These are phyloP conservation scores for Amanita pseudoporphyria DNA, from an alignment of 768 basidiomycete species.

Conservation along the genomic window DNA sequence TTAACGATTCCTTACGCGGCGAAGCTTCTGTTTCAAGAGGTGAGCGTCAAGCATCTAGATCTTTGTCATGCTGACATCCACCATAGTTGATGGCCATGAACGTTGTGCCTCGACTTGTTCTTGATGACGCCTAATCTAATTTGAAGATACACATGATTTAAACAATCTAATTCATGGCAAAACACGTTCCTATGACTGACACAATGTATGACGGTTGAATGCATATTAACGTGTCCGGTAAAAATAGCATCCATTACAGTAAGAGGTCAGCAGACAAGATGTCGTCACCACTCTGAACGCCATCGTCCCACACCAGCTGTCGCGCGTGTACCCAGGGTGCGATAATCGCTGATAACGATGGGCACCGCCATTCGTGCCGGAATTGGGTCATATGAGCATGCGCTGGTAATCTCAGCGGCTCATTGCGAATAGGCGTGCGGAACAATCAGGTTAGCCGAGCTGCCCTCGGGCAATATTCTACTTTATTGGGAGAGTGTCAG, in stretches of 20 bases:
- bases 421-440: background rate
- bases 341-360: background rate
- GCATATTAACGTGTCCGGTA: background rate
- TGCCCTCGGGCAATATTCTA: background rate
- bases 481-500: background rate
- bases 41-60: constrained; percentile 20
- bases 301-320: background rate
- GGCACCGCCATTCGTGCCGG: background rate
- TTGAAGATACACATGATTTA: background rate
- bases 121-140: constrained; percentile 48
- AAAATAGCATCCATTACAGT: background rate
- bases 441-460: background rate
- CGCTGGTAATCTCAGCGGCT: background rate
- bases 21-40: constrained; percentile 88
- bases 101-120: constrained; percentile 78
- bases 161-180: too few relatives aligned
- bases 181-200: too few relatives aligned
- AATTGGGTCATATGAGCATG: background rate
- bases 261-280: background rate
- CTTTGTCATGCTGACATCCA: background rate
- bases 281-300: background rate
- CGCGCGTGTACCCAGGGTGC: background rate
- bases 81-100: constrained; percentile 93
- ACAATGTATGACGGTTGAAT: too few relatives aligned
- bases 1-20: constrained; percentile 96